Evolutionary conservation across 441 rosid species (phyloP), one percentile per base, ranked within the genome.

Genomic region (Corymbia citriodora): DNA sequence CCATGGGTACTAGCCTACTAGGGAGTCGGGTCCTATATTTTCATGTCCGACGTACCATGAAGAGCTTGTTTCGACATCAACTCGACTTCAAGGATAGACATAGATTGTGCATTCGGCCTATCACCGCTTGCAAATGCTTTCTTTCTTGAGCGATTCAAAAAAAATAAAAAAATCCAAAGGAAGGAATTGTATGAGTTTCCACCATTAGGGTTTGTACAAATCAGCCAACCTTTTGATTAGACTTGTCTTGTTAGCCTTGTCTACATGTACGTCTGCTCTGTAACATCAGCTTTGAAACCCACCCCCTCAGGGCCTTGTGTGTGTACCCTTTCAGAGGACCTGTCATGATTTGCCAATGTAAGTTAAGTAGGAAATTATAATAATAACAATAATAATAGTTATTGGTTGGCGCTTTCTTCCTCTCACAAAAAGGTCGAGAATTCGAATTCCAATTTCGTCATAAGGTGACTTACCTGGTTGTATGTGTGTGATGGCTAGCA

Each of bases 181-280:
- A 31, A 68, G 21, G 40, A 31, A 68, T 6, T 1, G 0, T 1
- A 68, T 6, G 11, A 31, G 40, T 68, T 31, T 68, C 72, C n/a
- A 8, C 14, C n/a, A 59, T 0, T 25, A 2, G 0, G 1, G 19
- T n/a, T 40, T 40, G 36, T 15, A 14, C 5, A 2, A 7, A 31
- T 68, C 0, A 15, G 7, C 9, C 2, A 14, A 1, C 0, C 72
- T 65, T 6, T 29, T 63, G 72, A 63, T 19, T 23, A 25, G 25
- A 19, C 4, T 3, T 3, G 23, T 19, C 29, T 55, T 23, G 27
- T 53, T 40, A 40, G 45, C 45, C 45, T 40, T 40, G 45, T 40
- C 45, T 40, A 40, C 45, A 5, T 40, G 45, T 40, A 40, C 45
- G 45, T 40, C 45, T 40, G 45, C 45, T 40, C 5, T 40, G 45